Conservation (phyloP, 768 basidiomycete genomes). For the Suillus americanus region DNA sequence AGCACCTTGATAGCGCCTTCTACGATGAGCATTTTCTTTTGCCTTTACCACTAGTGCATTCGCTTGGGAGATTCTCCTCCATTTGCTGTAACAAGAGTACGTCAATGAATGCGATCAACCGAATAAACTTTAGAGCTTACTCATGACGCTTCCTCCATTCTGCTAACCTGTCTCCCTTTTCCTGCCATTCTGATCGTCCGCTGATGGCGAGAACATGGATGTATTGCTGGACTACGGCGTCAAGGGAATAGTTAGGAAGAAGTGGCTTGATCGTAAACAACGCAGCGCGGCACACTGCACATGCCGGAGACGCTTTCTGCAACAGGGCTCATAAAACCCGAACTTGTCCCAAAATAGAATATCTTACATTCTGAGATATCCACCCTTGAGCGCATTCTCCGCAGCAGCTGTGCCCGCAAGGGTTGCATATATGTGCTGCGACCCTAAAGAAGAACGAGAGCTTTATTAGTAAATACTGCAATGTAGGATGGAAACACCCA, state of each 20-base stretch:
- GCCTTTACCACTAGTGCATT: constrained; percentile 20
- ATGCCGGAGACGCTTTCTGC: constrained; percentile 45
- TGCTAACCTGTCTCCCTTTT: constrained; percentile 41
- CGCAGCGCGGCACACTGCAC: constrained; percentile 58
- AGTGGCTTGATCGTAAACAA: constrained; percentile 44
- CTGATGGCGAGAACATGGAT: constrained; percentile 45
- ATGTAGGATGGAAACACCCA: constrained; percentile 32
- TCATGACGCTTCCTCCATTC: constrained; percentile 57
- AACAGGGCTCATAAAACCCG: constrained; percentile 7
- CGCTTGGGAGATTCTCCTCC: constrained; percentile 28
- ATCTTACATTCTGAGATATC: constrained; percentile 51
- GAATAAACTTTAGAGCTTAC: constrained; percentile 37
- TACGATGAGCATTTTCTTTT: constrained; percentile 12
- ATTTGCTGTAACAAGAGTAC: constrained; percentile 14
- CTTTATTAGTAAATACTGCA: neutral
- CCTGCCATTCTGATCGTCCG: constrained; percentile 53
- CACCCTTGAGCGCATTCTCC: constrained; percentile 66
- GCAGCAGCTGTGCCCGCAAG: constrained; percentile 75
- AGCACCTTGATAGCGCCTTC: neutral
- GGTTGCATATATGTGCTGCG: constrained; percentile 60
- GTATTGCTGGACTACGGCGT: constrained; percentile 61
- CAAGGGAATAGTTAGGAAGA: constrained; percentile 64
- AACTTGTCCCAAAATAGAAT: neutral
- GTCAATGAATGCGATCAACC: neutral
- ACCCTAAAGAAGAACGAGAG: constrained; percentile 42